Percentiles rank a stretch among this genome's conserved stretches.
Evolutionary conservation across 1,139 yeast genomes (phyloP).

Genomic region (Sugiyamaella xylanicola): DNA sequence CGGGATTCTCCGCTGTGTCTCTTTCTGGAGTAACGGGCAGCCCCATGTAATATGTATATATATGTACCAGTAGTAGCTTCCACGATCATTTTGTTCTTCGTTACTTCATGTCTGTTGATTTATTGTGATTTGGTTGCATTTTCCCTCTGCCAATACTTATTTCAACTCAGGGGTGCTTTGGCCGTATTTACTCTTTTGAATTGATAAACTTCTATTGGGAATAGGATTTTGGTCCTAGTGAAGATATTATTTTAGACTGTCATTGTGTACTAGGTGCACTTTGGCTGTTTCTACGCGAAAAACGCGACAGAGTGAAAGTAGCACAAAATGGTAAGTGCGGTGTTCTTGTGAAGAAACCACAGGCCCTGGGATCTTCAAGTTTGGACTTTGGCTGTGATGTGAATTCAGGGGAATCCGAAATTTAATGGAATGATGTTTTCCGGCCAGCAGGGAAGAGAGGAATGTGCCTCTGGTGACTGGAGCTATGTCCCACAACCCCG

Average conservation of each 20-base stretch:
- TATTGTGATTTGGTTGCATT: conserved; percentile 3
- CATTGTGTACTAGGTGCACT: not conserved
- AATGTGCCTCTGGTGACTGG: too few species aligned
- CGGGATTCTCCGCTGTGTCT: conserved; percentile 13
- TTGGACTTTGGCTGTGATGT: too few species aligned
- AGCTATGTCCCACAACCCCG: too few species aligned
- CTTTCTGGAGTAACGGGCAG: conserved; percentile 2
- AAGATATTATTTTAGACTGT: not conserved
- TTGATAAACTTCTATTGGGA: too few species aligned
- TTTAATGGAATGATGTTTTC: too few species aligned
- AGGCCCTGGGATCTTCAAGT: too few species aligned
- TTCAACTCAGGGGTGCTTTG: not conserved
- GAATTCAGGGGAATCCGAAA: too few species aligned
- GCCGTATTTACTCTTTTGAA: too few species aligned
- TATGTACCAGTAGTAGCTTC: not conserved
- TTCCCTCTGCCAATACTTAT: not conserved
- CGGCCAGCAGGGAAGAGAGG: too few species aligned
- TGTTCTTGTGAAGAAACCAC: too few species aligned
- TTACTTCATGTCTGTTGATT: not conserved
- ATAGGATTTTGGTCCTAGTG: not conserved
- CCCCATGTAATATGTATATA: conserved; percentile 7
- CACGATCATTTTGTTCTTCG: conserved; percentile 8
- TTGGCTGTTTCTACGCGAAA: not conserved
- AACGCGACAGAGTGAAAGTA: not conserved
- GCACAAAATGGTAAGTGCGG: not conserved